These are phyloP conservation scores for Saturnispora mendoncae DNA, from an alignment of 805 yeast species.

Conservation along the genomic window DNA sequence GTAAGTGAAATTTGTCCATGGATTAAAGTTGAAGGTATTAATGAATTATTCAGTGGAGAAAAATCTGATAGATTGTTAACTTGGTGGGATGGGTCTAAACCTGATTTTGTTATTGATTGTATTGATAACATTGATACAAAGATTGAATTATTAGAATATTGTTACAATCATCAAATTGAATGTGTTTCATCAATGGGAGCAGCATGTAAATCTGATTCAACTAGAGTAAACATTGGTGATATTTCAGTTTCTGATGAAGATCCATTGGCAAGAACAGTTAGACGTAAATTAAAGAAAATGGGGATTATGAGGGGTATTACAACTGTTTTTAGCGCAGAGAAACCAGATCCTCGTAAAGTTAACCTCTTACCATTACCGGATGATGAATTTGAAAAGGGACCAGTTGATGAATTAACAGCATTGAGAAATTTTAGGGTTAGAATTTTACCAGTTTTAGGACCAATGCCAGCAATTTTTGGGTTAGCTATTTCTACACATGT, in stretches of 20 bases:
- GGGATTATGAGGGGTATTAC: constrained; percentile 75
- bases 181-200: constrained; percentile 95
- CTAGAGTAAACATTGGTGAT: constrained; percentile 83
- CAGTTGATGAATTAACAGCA: constrained; percentile 81
- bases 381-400: constrained; percentile 69
- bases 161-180: constrained; percentile 50
- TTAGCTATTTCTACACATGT: constrained; percentile 80
- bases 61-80: constrained; percentile 53
- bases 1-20: constrained; percentile 82
- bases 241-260: constrained; percentile 88
- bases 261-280: constrained; percentile 78
- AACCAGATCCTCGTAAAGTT: constrained; percentile 94
- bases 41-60: constrained; percentile 67
- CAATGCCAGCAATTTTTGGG: constrained; percentile 96
- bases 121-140: constrained; percentile 97
- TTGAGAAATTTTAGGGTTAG: constrained; percentile 86
- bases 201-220: constrained; percentile 91
- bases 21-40: constrained; percentile 70
- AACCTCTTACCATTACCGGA: constrained; percentile 76
- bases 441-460: constrained; percentile 90
- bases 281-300: constrained; percentile 71
- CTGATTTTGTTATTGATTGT: constrained; percentile 84
- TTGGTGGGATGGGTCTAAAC: constrained; percentile 34
- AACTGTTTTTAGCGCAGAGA: constrained; percentile 87
- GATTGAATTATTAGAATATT: constrained; percentile 74